phyloP scores from a whole-genome alignment of 306 rosid species.

The Purshia tridentata region DNA sequence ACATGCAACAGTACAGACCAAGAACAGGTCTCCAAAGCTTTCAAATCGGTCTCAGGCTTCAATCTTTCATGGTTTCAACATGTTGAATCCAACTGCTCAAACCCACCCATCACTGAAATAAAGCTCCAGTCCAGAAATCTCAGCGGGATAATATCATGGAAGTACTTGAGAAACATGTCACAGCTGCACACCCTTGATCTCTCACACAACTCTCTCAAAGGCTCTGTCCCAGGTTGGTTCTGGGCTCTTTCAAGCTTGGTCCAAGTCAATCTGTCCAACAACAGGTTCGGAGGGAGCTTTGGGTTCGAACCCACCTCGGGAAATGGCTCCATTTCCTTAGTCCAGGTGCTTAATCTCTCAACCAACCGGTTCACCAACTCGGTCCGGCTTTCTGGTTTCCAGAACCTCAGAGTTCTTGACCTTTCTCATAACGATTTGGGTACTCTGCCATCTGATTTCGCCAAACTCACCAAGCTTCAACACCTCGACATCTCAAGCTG shows the following conservation, averaged over 20 bases:
- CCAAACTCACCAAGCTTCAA: constrained; percentile 42
- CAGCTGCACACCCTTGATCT: constrained; percentile 55
- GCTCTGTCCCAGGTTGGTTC: constrained; percentile 65
- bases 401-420: constrained; percentile 52
- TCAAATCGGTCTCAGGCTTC: constrained; percentile 63
- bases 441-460: constrained; percentile 55
- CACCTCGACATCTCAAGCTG: constrained; percentile 66
- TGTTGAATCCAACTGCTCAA: constrained; percentile 45
- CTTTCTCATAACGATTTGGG: constrained; percentile 54
- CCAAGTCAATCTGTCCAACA: constrained; percentile 52
- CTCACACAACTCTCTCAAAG: constrained; percentile 62
- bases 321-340: constrained; percentile 37
- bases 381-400: constrained; percentile 52
- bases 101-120: constrained; percentile 34
- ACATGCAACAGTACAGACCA: constrained; percentile 55
- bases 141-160: constrained; percentile 70
- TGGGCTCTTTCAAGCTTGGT: constrained; percentile 47
- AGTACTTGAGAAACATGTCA: constrained; percentile 53
- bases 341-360: constrained; percentile 70
- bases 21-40: constrained; percentile 48
- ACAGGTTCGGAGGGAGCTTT: constrained; percentile 71
- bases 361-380: constrained; percentile 69
- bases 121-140: constrained; percentile 55
- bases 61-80: constrained; percentile 45
- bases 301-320: constrained; percentile 31